phyloP scores from a whole-genome alignment of 257 asterid genomes.

The Gentiana dahurica region DNA sequence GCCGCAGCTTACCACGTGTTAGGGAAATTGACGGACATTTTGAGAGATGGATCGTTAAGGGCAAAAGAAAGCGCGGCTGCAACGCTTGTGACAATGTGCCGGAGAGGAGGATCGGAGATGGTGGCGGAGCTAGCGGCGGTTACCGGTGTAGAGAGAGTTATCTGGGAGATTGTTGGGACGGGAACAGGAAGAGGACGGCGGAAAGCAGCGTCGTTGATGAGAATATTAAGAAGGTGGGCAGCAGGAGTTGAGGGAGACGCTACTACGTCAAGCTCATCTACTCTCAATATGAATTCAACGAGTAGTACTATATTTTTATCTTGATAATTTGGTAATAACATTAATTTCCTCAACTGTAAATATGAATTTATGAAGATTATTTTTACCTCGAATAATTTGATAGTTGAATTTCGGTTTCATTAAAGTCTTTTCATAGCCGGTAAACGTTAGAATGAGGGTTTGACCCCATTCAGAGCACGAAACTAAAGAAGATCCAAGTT shows the following conservation, averaged over 20 bases:
- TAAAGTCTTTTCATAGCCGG: too few relatives aligned
- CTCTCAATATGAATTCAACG: conserved; percentile 38
- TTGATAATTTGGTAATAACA: conserved; percentile 13
- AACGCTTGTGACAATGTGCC: conserved; percentile 55
- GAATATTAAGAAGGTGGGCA: conserved; percentile 86
- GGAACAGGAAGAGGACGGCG: conserved; percentile 70
- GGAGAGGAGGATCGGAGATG: conserved; percentile 79
- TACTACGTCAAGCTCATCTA: conserved; percentile 16
- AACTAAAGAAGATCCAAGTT: too few relatives aligned
- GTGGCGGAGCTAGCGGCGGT: conserved; percentile 53
- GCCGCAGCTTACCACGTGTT: conserved; percentile 47
- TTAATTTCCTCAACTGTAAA: not conserved
- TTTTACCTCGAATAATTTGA: too few relatives aligned
- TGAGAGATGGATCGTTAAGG: conserved; percentile 66
- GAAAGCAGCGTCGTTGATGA: conserved; percentile 69
- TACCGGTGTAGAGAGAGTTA: conserved; percentile 54
- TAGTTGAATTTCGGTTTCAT: too few relatives aligned
- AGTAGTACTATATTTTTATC: conserved; percentile 33
- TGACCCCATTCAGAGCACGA: too few relatives aligned
- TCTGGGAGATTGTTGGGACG: conserved; percentile 79
- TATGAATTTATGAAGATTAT: too few relatives aligned
- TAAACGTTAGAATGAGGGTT: too few relatives aligned
- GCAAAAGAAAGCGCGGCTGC: conserved; percentile 69
- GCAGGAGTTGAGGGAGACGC: conserved; percentile 52
- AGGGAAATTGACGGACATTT: conserved; percentile 24